A percentile compares a stretch with the other conserved stretches of the same genome.
These are phyloP conservation scores for Narthecium ossifragum DNA, from an alignment of 106 monocot genomes.

Conservation along the genomic window DNA sequence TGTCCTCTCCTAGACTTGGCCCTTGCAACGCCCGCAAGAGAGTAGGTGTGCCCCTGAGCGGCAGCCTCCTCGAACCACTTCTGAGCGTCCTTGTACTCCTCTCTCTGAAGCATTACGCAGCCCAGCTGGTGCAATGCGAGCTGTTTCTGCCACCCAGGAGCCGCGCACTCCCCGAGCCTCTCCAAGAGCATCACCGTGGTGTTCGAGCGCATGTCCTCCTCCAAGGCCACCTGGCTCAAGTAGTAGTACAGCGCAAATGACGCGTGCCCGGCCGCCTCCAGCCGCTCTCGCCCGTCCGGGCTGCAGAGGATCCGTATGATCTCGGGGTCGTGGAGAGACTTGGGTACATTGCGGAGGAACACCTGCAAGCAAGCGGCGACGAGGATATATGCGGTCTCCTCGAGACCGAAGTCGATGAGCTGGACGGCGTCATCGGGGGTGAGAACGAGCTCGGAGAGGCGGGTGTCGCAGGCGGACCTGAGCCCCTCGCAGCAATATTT, in stretches of 20 bases:
- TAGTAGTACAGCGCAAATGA: conserved; percentile 82
- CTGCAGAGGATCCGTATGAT: conserved; percentile 54
- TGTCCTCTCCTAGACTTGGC: conserved; percentile 87
- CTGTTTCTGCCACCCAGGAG: conserved; percentile 80
- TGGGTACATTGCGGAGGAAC: conserved; percentile 75
- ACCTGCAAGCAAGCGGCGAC: conserved; percentile 84
- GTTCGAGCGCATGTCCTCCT: conserved; percentile 82
- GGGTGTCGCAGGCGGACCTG: conserved; percentile 65
- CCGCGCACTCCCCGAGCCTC: conserved; percentile 69
- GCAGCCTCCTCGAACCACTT: conserved; percentile 77
- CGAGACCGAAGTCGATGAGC: conserved; percentile 68
- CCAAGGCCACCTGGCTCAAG: conserved; percentile 87
- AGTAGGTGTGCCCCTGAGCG: conserved; percentile 65
- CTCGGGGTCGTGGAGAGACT: conserved; percentile 46
- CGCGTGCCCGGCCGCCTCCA: conserved; percentile 55
- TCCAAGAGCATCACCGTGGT: conserved; percentile 84
- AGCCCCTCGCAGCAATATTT: conserved; percentile 86
- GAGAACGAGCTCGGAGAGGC: conserved; percentile 48
- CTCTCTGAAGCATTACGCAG: conserved; percentile 89
- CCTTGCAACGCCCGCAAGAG: conserved; percentile 69
- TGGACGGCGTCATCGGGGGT: conserved; percentile 59
- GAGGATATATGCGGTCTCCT: conserved; percentile 64
- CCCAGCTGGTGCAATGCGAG: conserved; percentile 88
- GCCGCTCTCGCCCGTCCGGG: conserved; percentile 49
- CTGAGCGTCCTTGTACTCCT: conserved; percentile 87